Percentiles rank a stretch among this genome's conserved stretches.
Conservation (phyloP, 768 basidiomycete species). For the Basidioascus undulatus region DNA sequence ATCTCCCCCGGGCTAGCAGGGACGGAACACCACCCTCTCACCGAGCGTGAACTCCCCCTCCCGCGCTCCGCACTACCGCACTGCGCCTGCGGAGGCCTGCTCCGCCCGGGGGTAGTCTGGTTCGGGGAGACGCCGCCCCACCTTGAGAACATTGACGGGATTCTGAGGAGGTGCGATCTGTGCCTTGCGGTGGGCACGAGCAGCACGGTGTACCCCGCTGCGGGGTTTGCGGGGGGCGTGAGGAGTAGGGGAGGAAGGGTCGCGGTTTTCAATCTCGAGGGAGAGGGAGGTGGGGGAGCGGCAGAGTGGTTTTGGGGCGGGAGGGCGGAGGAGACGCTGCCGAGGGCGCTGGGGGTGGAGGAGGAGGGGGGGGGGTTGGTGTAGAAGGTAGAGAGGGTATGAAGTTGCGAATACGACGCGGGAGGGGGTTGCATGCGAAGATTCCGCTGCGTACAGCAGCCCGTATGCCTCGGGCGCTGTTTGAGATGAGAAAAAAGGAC, state of each 20-base stretch:
- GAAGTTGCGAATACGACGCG: too few species aligned
- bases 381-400: too few species aligned
- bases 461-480: too few species aligned
- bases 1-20: constrained; percentile 26
- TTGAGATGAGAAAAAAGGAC: too few species aligned
- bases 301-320: neutral
- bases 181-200: constrained; percentile 34
- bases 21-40: constrained; percentile 17
- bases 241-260: constrained; percentile 20
- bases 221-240: constrained; percentile 10
- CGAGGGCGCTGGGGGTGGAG: neutral
- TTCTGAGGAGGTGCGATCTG: constrained; percentile 27
- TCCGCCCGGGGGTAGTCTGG: constrained; percentile 34
- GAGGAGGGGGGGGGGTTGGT: too few species aligned
- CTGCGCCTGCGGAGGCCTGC: constrained; percentile 18
- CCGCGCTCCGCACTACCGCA: neutral
- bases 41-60: neutral
- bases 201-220: constrained; percentile 19
- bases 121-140: constrained; percentile 27
- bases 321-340: neutral
- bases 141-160: constrained; percentile 21
- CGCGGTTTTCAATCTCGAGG: constrained; percentile 23
- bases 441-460: too few species aligned
- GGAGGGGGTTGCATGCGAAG: too few species aligned
- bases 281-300: constrained; percentile 17